phyloP scores from a whole-genome alignment of 768 basidiomycete genomes.

The Termitomyces sp. region DNA sequence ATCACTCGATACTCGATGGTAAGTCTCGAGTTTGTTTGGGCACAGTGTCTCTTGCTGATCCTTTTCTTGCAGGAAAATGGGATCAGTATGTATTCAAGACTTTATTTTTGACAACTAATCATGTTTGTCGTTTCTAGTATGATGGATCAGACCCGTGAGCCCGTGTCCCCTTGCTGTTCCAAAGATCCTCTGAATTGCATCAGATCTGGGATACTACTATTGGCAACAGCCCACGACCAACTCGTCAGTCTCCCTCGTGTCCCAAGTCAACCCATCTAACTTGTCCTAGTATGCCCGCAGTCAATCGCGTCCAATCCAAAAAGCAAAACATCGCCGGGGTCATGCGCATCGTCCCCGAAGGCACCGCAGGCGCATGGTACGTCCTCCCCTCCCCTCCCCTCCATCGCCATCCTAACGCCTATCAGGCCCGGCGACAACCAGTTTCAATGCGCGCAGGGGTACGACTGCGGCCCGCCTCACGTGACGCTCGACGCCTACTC shows the following conservation, averaged over 20 bases:
- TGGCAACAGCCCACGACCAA: constrained; percentile 73
- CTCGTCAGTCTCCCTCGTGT: constrained; percentile 31
- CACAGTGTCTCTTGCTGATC: background rate
- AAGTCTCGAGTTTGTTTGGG: background rate
- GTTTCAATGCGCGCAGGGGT: constrained; percentile 48
- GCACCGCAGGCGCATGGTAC: constrained; percentile 57
- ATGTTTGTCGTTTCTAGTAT: constrained; percentile 33
- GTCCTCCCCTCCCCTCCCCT: background rate
- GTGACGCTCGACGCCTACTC: constrained; percentile 56
- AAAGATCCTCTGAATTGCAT: background rate
- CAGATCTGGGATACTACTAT: constrained; percentile 58
- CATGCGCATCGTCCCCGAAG: constrained; percentile 63
- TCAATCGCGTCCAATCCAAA: constrained; percentile 48
- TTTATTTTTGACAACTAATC: background rate
- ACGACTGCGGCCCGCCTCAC: constrained; percentile 47
- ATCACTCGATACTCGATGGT: constrained; percentile 56
- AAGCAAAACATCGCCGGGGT: constrained; percentile 59
- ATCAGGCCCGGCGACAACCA: constrained; percentile 65
- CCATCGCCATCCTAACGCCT: background rate
- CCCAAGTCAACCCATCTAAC: background rate
- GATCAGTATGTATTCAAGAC: constrained; percentile 40
- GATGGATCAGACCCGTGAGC: constrained; percentile 68
- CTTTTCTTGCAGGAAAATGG: constrained; percentile 51
- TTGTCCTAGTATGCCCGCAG: constrained; percentile 42
- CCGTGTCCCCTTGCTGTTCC: background rate